Conservation (phyloP, 2,329 filamentous ascomycete species). For the Fusarium euwallaceae region DNA sequence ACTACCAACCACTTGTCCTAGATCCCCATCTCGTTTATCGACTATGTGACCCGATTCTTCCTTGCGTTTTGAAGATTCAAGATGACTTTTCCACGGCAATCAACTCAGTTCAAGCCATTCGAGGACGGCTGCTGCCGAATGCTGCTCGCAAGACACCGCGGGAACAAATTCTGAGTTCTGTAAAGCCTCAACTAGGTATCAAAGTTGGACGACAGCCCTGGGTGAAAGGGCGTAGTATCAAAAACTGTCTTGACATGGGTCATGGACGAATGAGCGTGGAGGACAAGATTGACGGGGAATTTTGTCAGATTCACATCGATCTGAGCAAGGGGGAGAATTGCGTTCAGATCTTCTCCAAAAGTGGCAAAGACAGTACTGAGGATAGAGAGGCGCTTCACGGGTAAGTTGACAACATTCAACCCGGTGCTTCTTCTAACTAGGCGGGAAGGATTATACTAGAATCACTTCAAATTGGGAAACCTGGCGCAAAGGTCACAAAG, state of each 20-base stretch:
- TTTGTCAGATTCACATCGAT: constrained; percentile 89
- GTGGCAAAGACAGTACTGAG: constrained; percentile 86
- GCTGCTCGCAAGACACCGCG: constrained; percentile 16
- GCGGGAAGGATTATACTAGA: constrained; percentile 67
- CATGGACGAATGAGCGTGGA: constrained; percentile 78
- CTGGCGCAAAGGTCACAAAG: constrained; percentile 69
- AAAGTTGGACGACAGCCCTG: constrained; percentile 76
- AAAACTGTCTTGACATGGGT: constrained; percentile 78
- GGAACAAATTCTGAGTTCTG: constrained; percentile 41
- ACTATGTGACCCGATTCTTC: constrained; percentile 77
- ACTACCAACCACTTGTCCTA: constrained; percentile 76
- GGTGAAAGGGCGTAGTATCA: constrained; percentile 77
- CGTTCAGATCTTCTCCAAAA: constrained; percentile 91
- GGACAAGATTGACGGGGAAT: constrained; percentile 89
- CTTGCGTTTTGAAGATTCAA: constrained; percentile 77
- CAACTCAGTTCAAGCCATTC: constrained; percentile 60
- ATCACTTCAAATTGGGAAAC: constrained; percentile 72
- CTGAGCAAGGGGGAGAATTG: constrained; percentile 64
- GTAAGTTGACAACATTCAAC: constrained; percentile 50
- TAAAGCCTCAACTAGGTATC: constrained; percentile 69
- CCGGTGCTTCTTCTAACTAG: constrained; percentile 20
- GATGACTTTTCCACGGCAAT: constrained; percentile 75
- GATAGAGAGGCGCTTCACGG: constrained; percentile 74
- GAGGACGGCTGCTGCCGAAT: constrained; percentile 39
- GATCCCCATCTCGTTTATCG: constrained; percentile 68